phyloP scores from a whole-genome alignment of 108 stramenopile genomes.

The Fragilaria crotonensis region DNA sequence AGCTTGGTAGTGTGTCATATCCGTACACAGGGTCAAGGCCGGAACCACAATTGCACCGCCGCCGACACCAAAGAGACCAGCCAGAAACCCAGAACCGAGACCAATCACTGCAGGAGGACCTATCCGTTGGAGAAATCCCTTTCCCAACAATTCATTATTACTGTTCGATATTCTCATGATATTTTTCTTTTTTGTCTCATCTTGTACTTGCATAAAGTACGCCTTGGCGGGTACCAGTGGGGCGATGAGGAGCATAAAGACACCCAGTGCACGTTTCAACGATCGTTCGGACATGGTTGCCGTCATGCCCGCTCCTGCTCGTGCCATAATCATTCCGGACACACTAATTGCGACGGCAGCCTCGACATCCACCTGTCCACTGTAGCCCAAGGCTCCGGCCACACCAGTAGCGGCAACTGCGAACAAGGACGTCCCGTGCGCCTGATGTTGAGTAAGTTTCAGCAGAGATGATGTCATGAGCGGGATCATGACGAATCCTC shows the following conservation, averaged over 20 bases:
- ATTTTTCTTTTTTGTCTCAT: background rate
- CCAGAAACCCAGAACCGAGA: constrained; percentile 51
- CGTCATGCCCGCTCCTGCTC: constrained; percentile 59
- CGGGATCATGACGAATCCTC: constrained; percentile 88
- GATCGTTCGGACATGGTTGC: constrained; percentile 27
- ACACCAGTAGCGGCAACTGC: constrained; percentile 84
- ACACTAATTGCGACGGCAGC: constrained; percentile 62
- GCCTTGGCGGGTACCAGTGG: constrained; percentile 73
- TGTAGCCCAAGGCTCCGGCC: constrained; percentile 75
- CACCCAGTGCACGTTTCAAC: constrained; percentile 61
- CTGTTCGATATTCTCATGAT: background rate
- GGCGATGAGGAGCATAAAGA: constrained; percentile 81
- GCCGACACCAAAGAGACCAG: constrained; percentile 91
- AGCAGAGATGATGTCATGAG: constrained; percentile 46
- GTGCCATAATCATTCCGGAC: constrained; percentile 71
- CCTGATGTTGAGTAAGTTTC: constrained; percentile 78
- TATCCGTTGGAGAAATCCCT: constrained; percentile 25
- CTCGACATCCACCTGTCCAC: constrained; percentile 63
- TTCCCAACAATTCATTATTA: background rate
- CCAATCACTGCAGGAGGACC: constrained; percentile 43
- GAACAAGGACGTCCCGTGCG: constrained; percentile 86
- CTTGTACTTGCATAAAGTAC: constrained; percentile 22
- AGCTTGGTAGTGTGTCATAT: constrained; percentile 81
- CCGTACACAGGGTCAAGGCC: constrained; percentile 58
- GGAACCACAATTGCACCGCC: constrained; percentile 90